Percentiles rank a stretch among this genome's conserved stretches.
These are phyloP conservation scores for Symbiotaphrina buchneri DNA, from an alignment of 495 filamentous ascomycete genomes.

Conservation along the genomic window DNA sequence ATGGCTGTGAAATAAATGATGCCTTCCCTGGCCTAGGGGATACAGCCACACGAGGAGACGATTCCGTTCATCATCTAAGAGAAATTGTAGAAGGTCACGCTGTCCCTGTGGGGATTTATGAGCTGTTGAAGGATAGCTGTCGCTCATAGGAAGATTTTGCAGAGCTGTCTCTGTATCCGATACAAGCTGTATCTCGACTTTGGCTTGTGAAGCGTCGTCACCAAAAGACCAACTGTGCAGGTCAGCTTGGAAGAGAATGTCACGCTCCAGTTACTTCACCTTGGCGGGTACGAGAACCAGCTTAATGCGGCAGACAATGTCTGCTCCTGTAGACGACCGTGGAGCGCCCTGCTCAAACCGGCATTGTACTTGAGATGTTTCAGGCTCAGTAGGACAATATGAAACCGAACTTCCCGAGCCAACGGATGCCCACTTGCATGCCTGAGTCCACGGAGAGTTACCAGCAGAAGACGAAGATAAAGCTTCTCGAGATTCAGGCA, in stretches of 20 bases:
- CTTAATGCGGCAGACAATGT: conserved; percentile 63
- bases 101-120: conserved; percentile 49
- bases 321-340: conserved; percentile 67
- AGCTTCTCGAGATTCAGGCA: conserved; percentile 57
- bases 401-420: conserved; percentile 75
- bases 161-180: conserved; percentile 49
- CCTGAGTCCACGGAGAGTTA: conserved; percentile 50
- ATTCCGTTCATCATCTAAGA: conserved; percentile 68
- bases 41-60: conserved; percentile 79
- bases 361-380: conserved; percentile 48
- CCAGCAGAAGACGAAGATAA: conserved; percentile 55
- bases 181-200: conserved; percentile 70
- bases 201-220: conserved; percentile 78
- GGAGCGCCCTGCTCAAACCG: conserved; percentile 28
- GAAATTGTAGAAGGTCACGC: conserved; percentile 51
- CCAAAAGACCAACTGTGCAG: conserved; percentile 65
- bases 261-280: too few species aligned
- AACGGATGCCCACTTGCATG: conserved; percentile 58
- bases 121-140: conserved; percentile 23
- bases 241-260: conserved; percentile 6
- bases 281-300: conserved; percentile 69
- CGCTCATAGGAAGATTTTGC: conserved; percentile 29
- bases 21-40: conserved; percentile 56
- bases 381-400: conserved; percentile 62
- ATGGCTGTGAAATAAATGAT: too few species aligned